phyloP scores from a whole-genome alignment of 768 basidiomycete species.

The Cystofilobasidium capitatum region DNA sequence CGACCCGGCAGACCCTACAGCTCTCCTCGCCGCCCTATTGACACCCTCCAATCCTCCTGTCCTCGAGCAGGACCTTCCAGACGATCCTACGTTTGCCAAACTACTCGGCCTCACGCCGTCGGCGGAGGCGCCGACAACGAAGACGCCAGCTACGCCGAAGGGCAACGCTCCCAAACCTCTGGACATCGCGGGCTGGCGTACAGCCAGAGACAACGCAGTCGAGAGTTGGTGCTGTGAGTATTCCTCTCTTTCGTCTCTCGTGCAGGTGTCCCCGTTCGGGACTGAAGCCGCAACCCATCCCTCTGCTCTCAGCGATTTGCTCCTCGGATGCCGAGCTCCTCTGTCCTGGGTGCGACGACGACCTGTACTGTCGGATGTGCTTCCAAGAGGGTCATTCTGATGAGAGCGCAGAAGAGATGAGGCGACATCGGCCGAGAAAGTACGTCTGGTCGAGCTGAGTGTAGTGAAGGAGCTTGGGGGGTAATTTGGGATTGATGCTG shows the following conservation, averaged over 20 bases:
- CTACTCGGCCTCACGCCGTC: slow-evolving; percentile 1
- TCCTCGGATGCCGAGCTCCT: slow-evolving; percentile 12
- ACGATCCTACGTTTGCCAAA: neutral
- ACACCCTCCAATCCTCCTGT: neutral
- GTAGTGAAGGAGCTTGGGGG: neutral
- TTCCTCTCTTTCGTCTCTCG: neutral
- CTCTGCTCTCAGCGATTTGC: slow-evolving; percentile 3
- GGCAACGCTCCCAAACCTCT: slow-evolving; percentile 1
- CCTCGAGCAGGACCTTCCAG: neutral
- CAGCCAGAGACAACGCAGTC: neutral
- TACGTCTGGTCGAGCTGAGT: slow-evolving; percentile 4
- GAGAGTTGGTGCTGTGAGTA: slow-evolving; percentile 16
- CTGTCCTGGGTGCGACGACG: slow-evolving; percentile 12
- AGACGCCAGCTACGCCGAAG: neutral
- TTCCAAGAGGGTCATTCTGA: slow-evolving; percentile 2
- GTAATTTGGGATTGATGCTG: too few species aligned
- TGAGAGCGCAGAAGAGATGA: slow-evolving; percentile 7
- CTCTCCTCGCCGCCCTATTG: neutral
- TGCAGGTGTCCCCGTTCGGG: neutral
- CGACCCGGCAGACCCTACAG: neutral
- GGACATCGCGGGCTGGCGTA: slow-evolving; percentile 6
- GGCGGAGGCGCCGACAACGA: neutral
- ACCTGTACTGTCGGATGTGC: slow-evolving; percentile 7
- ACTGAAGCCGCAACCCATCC: neutral
- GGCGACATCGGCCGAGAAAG: slow-evolving; percentile 12